Percentiles rank a stretch among this genome's conserved stretches.
Conservation (phyloP, 768 basidiomycete species). For the Russula ochroleuca region DNA sequence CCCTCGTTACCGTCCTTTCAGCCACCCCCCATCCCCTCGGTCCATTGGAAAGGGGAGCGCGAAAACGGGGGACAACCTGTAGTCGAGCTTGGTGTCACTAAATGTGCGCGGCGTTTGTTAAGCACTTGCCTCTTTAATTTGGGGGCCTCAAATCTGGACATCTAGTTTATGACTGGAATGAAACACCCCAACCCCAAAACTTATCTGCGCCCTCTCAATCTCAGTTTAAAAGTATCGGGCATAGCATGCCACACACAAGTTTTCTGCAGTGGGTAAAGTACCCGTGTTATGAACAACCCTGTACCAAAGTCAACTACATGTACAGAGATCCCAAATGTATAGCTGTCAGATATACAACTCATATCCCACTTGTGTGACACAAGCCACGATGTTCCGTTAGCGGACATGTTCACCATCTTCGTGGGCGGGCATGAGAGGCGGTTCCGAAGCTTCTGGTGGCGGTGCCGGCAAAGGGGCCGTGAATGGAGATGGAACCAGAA, state of each 20-base stretch:
- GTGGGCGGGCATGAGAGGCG: background rate
- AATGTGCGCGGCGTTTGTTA: background rate
- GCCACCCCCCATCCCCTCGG: too few relatives aligned
- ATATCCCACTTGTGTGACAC: background rate
- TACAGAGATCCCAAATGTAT: slow-evolving; percentile 10
- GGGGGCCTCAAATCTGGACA: background rate
- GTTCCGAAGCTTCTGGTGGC: background rate
- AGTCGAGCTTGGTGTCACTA: background rate
- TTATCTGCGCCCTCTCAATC: background rate
- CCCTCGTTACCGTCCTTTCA: background rate
- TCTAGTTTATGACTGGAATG: background rate
- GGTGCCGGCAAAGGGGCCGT: background rate
- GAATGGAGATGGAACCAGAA: background rate
- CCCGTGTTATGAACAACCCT: background rate
- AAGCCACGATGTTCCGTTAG: background rate
- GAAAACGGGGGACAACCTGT: background rate
- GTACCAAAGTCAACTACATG: slow-evolving; percentile 10
- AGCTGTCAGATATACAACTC: slow-evolving; percentile 9
- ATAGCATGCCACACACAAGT: background rate
- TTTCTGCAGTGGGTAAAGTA: background rate
- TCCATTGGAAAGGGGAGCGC: background rate
- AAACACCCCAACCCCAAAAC: background rate
- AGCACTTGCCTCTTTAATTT: background rate
- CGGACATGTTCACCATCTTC: background rate
- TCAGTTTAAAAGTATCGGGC: background rate